These are phyloP conservation scores for Aspergillus ruber DNA, from an alignment of 2,329 filamentous ascomycete species.

Conservation along the genomic window DNA sequence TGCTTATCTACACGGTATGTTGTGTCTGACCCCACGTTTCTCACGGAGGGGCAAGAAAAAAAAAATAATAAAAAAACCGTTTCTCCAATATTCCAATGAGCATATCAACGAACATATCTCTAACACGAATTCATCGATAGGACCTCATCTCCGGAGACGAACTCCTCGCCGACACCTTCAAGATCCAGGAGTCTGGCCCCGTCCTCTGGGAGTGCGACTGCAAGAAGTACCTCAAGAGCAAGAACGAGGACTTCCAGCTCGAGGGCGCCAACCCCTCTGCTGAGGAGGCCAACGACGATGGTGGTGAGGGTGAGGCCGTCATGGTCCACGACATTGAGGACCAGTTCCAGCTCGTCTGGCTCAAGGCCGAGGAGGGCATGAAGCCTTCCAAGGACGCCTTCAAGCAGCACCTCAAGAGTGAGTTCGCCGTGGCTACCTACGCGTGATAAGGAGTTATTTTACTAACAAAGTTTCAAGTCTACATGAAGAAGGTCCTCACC, in stretches of 20 bases:
- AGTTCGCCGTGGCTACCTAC: conserved; percentile 14
- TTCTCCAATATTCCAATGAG: no score
- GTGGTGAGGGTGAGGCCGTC: conserved; percentile 56
- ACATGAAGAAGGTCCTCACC: conserved; percentile 85
- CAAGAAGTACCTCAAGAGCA: conserved; percentile 75
- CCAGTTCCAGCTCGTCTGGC: conserved; percentile 77
- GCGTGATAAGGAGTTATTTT: background rate
- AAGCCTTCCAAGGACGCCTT: conserved; percentile 73
- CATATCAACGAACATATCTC: background rate
- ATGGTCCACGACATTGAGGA: conserved; percentile 89
- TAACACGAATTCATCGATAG: conserved; percentile 43
- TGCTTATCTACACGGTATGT: conserved; percentile 67
- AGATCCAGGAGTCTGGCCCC: conserved; percentile 67
- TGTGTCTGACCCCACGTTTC: background rate
- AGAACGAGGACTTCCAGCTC: conserved; percentile 55
- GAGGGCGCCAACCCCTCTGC: conserved; percentile 91
- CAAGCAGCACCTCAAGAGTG: conserved; percentile 79
- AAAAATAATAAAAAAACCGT: background rate
- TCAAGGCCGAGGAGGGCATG: conserved; percentile 37
- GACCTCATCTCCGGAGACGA: conserved; percentile 87
- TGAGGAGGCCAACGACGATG: conserved; percentile 69
- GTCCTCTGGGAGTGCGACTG: conserved; percentile 88
- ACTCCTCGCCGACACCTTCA: conserved; percentile 92
- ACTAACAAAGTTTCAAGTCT: conserved; percentile 48
- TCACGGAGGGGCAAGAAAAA: background rate